phyloP scores from a whole-genome alignment of 108 stramenopile species.

The Conticribra guillardii region DNA sequence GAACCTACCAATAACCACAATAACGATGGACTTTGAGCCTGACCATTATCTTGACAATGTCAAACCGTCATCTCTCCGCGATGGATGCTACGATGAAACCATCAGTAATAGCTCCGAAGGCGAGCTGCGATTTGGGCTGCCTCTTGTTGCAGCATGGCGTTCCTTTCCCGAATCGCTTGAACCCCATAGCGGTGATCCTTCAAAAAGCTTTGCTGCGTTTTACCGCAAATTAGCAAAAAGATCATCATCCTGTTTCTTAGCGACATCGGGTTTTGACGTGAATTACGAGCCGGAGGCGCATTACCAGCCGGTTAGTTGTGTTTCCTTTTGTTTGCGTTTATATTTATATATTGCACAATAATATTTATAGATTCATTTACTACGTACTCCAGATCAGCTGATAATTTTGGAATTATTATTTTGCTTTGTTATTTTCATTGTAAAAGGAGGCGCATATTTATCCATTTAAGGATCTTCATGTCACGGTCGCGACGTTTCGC shows the following conservation, averaged over 20 bases:
- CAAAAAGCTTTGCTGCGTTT: too few relatives aligned
- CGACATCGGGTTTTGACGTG: background rate
- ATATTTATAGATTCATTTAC: too few relatives aligned
- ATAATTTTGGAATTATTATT: too few relatives aligned
- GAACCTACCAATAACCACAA: too few relatives aligned
- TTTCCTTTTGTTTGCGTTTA: too few relatives aligned
- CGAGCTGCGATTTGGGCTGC: background rate
- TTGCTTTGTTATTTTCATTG: too few relatives aligned
- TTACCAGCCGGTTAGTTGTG: too few relatives aligned
- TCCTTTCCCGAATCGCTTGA: background rate
- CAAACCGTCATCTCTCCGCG: background rate
- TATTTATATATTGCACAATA: too few relatives aligned
- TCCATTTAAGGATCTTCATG: constrained; percentile 4
- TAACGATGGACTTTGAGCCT: background rate
- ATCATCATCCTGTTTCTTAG: background rate
- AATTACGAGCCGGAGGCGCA: background rate
- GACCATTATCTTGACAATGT: background rate
- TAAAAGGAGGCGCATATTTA: constrained; percentile 1
- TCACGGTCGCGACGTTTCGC: constrained; percentile 1
- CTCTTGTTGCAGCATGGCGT: background rate
- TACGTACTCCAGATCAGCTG: too few relatives aligned
- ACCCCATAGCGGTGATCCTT: too few relatives aligned
- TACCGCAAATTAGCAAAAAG: background rate
- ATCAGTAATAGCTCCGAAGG: background rate
- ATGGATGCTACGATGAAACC: background rate